Conservation (phyloP, 2,329 filamentous ascomycete species). For the Colletotrichum liriopes region DNA sequence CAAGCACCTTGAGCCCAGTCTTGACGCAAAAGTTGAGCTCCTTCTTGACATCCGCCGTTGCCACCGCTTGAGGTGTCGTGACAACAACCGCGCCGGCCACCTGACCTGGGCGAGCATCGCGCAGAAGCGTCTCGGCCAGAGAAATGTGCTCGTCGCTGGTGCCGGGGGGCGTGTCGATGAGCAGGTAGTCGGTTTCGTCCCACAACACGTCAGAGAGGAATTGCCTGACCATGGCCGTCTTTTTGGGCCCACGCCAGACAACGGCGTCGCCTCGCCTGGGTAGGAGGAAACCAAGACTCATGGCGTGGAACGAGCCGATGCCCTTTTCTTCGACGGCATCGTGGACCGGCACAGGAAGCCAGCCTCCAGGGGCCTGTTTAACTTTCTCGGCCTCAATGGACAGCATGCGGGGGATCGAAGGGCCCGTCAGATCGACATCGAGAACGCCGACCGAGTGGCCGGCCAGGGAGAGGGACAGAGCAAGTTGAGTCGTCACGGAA, state of each 20-base stretch:
- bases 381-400: slow-evolving; percentile 92
- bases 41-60: slow-evolving; percentile 93
- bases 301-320: slow-evolving; percentile 81
- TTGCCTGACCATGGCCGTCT: slow-evolving; percentile 98
- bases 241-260: slow-evolving; percentile 98
- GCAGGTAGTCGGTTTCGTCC: slow-evolving; percentile 88
- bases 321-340: slow-evolving; percentile 65
- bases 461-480: slow-evolving; percentile 86
- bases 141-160: slow-evolving; percentile 98
- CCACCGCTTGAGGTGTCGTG: slow-evolving; percentile 95
- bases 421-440: slow-evolving; percentile 95
- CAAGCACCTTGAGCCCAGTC: slow-evolving; percentile 83
- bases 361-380: slow-evolving; percentile 90
- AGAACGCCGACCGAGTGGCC: slow-evolving; percentile 94
- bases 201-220: slow-evolving; percentile 94
- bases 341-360: slow-evolving; percentile 92
- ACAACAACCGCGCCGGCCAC: slow-evolving; percentile 93
- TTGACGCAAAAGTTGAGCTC: slow-evolving; percentile 95
- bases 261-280: slow-evolving; percentile 89
- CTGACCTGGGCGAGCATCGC: slow-evolving; percentile 74
- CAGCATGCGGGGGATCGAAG: slow-evolving; percentile 95
- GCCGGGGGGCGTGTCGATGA: slow-evolving; percentile 96
- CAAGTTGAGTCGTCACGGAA: slow-evolving; percentile 96
- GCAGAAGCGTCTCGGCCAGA: slow-evolving; percentile 86
- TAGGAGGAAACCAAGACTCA: slow-evolving; percentile 94